Evolutionary conservation across 768 basidiomycete genomes (phyloP).

Genomic region (Suillus weaverae): DNA sequence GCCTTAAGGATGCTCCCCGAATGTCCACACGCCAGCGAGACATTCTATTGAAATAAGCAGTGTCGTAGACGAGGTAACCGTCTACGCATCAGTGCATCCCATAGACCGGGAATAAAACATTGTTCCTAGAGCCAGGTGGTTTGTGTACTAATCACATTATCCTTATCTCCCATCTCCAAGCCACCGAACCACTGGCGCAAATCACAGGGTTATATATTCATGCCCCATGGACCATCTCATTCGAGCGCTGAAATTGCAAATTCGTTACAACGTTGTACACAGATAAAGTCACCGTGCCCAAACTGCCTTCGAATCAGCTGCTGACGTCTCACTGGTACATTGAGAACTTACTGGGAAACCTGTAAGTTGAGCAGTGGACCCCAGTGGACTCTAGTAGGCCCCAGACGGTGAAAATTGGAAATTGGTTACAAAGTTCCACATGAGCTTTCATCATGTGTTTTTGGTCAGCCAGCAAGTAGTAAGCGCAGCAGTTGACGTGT

Average conservation of each 20-base stretch:
- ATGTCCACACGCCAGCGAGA: background rate
- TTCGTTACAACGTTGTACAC: background rate
- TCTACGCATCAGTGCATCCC: background rate
- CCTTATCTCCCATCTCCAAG: constrained; percentile 2
- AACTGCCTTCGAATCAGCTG: background rate
- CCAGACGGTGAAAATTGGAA: background rate
- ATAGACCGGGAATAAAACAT: background rate
- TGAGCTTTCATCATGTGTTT: background rate
- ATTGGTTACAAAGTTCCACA: background rate
- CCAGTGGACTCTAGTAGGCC: background rate
- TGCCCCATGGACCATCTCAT: background rate
- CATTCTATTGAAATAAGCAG: background rate
- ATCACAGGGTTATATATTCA: background rate
- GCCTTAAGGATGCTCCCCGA: background rate
- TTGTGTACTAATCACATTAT: background rate
- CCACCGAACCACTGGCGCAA: background rate
- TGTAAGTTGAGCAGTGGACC: background rate
- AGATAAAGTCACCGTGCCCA: background rate
- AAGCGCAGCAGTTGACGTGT: background rate
- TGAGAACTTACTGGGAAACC: background rate
- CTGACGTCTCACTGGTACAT: background rate
- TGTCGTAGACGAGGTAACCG: background rate
- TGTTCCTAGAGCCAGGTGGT: background rate
- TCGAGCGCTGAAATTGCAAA: background rate
- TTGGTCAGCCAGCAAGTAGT: background rate